Base-by-base conservation (phyloP, 1,284 basidiomycete species). In the Trichosporon ovoides region DNA sequence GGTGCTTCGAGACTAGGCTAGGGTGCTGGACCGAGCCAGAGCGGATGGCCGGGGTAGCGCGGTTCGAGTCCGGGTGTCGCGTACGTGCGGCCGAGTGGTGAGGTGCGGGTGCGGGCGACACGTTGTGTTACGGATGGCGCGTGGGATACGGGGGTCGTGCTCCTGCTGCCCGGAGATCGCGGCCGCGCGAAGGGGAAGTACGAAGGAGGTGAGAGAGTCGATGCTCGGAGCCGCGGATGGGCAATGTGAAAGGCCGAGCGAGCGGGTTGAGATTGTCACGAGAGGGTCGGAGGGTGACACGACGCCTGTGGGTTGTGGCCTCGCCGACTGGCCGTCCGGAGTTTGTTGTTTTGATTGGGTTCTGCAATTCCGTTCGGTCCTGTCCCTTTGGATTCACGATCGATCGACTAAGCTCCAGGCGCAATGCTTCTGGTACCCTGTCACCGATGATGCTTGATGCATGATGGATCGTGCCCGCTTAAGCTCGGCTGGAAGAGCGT, bases 241-340 rank as follows among this genome's bases (percentile, higher is more conserved):
- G 43, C n/a, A 28, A 48, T 48, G 43, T 48, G 43, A 48, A 48
- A 28, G 43, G 43, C 43, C 43, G 43, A 28, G 43, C 24, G 37
- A 5, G 37, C 37, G 18, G 28, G 4, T 31, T 9, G 28, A 19
- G n/a, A 16, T 48, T 48, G 43, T 48, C 43, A 48, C 43, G 24
- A 48, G 43, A 48, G 40, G 43, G 43, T 28, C 22, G 43, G 43
- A 28, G 43, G 43, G 43, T 48, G 43, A 48, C 43, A 48, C 43
- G 43, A 48, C 43, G 12, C 3, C 35, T 18, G 37, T 48, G 43
- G 24, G 7, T 20, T 18, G 16, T 43, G 16, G 43, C 22, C 24
- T 16, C 16, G 22, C 24, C 22, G 22, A 28, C 6, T 28, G 14
- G 14, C 37, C 7, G 37, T 7, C 10, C 18, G 11, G 40, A 28